Conservation (phyloP, 441 rosid species). For the Pelargonium cotyledonis region DNA sequence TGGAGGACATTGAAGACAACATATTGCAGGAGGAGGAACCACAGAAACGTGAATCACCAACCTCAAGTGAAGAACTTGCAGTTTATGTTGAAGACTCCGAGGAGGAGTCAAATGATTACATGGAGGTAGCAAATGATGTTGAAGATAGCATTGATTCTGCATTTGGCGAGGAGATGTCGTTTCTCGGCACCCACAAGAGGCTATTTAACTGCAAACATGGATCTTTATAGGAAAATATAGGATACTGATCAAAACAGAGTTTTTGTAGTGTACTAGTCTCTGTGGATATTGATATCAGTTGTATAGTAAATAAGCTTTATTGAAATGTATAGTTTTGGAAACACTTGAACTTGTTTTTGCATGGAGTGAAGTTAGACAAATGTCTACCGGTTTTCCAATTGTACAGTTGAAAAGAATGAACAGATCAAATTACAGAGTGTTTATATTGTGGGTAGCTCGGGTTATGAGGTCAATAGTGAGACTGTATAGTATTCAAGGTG, state of each 20-base stretch:
- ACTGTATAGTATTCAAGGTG: too few species aligned
- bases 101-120: background rate
- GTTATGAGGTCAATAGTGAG: too few species aligned
- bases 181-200: slow-evolving; percentile 21
- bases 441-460: too few species aligned
- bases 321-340: background rate
- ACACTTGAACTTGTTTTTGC: background rate
- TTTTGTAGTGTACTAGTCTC: background rate
- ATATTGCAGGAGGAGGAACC: slow-evolving; percentile 16
- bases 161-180: slow-evolving; percentile 11
- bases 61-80: slow-evolving; percentile 16
- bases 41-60: slow-evolving; percentile 20
- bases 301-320: background rate
- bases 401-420: too few species aligned
- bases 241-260: background rate
- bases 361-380: background rate
- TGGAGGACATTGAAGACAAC: slow-evolving; percentile 22
- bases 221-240: slow-evolving; percentile 13
- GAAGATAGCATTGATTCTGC: slow-evolving; percentile 19
- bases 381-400: too few species aligned
- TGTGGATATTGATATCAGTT: background rate
- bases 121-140: slow-evolving; percentile 7
- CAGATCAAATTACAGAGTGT: too few species aligned
- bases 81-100: slow-evolving; percentile 35
- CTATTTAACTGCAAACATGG: slow-evolving; percentile 12